phyloP scores from a whole-genome alignment of 495 filamentous ascomycete species.

The Penicillium egyptiacum region DNA sequence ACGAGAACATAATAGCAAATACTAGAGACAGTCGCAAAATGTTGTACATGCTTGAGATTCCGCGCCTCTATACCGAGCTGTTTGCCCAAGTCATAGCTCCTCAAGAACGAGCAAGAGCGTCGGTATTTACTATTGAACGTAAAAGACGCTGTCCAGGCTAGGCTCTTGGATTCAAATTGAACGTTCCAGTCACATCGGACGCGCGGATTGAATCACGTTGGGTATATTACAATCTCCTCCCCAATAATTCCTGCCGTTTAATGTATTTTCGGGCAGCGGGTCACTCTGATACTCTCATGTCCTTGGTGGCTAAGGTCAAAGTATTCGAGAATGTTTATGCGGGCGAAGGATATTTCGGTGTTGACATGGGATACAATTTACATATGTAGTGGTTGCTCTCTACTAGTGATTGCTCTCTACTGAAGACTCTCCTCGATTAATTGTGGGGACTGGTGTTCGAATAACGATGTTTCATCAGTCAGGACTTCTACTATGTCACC shows the following conservation, averaged over 20 bases:
- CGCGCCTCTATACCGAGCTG: neutral
- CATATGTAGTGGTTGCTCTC: constrained; percentile 11
- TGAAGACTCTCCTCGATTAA: constrained; percentile 1
- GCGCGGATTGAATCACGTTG: neutral
- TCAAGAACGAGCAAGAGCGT: neutral
- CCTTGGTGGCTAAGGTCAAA: constrained; percentile 1
- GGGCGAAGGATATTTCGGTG: constrained; percentile 2
- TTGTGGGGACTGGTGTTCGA: constrained; percentile 12
- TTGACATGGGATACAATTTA: constrained; percentile 12
- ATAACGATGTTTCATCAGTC: constrained; percentile 9
- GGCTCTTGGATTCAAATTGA: neutral
- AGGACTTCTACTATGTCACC: neutral
- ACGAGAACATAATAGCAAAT: neutral
- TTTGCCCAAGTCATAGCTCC: neutral
- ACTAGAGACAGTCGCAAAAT: neutral
- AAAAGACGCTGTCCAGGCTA: neutral
- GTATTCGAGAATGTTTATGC: constrained; percentile 7
- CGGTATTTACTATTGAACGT: neutral
- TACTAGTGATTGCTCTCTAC: constrained; percentile 12
- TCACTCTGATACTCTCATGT: neutral
- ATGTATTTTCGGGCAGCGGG: neutral
- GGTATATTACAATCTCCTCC: neutral
- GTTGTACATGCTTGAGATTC: neutral
- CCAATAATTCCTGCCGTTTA: neutral
- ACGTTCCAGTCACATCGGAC: neutral